Evolutionary conservation across 495 filamentous ascomycete species (phyloP).

Genomic region (Aspergillus heteromorphus): DNA sequence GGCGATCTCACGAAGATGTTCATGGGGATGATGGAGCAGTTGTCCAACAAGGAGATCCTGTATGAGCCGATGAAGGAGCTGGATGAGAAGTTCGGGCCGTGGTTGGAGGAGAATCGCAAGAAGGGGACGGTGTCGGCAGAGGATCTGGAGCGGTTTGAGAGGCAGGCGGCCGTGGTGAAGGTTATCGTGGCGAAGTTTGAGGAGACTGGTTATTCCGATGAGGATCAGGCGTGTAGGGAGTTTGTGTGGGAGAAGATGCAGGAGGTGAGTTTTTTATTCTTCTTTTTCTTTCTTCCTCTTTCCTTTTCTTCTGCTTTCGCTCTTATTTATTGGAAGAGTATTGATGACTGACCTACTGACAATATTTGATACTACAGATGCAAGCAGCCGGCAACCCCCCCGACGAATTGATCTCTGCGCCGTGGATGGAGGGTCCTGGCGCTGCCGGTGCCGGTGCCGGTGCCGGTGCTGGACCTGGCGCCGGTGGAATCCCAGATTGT

Average conservation of each 20-base stretch:
- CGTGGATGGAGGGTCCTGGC: conserved; percentile 31
- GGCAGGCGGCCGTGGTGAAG: conserved; percentile 73
- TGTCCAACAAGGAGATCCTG: conserved; percentile 95
- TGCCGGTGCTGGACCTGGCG: conserved; percentile 19
- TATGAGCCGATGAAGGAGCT: conserved; percentile 99
- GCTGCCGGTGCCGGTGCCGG: conserved; percentile 19
- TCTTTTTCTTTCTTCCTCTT: background rate
- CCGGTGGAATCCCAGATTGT: conserved; percentile 33
- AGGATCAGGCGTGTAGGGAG: conserved; percentile 74
- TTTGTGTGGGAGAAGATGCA: conserved; percentile 98
- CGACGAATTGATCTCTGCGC: conserved; percentile 79
- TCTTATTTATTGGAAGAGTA: no score
- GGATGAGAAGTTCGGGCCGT: conserved; percentile 80
- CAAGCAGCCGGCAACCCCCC: conserved; percentile 90
- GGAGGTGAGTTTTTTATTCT: conserved; percentile 55
- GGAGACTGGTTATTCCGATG: conserved; percentile 68
- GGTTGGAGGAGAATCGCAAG: conserved; percentile 78
- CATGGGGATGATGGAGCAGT: conserved; percentile 95
- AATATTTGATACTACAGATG: conserved; percentile 55
- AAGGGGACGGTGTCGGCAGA: conserved; percentile 55
- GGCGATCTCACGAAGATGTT: conserved; percentile 91
- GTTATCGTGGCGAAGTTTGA: conserved; percentile 92
- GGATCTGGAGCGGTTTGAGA: conserved; percentile 72
- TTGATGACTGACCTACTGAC: conserved; percentile 1
- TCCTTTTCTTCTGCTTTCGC: conserved; percentile 3